Conservation (phyloP, 306 rosid genomes). For the Cajanus cajan region DNA sequence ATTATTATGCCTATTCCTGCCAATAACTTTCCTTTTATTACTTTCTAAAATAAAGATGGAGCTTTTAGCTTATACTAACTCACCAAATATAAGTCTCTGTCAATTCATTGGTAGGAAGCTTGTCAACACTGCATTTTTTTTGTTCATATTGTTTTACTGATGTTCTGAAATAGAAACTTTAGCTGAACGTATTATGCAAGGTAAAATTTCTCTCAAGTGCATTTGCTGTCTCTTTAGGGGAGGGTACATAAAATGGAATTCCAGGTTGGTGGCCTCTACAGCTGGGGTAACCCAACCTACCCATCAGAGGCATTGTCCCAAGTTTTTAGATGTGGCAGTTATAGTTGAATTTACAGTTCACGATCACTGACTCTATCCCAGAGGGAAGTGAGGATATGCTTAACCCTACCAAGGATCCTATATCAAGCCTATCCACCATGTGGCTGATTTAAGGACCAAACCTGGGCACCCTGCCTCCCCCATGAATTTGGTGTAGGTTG, state of each 20-base stretch:
- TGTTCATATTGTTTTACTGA: background rate
- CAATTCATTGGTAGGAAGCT: background rate
- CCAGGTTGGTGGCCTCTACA: background rate
- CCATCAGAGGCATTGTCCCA: background rate
- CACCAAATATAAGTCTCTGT: background rate
- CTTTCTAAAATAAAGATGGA: constrained; percentile 5
- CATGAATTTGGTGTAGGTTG: background rate
- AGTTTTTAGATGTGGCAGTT: background rate
- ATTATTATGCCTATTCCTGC: no score
- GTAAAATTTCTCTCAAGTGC: background rate
- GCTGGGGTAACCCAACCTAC: background rate
- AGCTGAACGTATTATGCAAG: background rate
- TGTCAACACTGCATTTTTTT: background rate
- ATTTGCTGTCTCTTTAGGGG: background rate
- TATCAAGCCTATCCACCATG: background rate
- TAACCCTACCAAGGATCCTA: background rate
- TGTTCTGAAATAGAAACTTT: constrained; percentile 13
- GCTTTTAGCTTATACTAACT: constrained; percentile 1
- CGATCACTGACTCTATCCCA: background rate
- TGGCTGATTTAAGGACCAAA: background rate
- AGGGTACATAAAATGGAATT: background rate
- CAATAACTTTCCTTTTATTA: background rate
- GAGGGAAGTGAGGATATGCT: background rate
- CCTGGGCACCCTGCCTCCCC: background rate
- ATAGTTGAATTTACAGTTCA: background rate